Evolutionary conservation across 345 rosid species (phyloP).

Genomic region (Boechera retrofracta): DNA sequence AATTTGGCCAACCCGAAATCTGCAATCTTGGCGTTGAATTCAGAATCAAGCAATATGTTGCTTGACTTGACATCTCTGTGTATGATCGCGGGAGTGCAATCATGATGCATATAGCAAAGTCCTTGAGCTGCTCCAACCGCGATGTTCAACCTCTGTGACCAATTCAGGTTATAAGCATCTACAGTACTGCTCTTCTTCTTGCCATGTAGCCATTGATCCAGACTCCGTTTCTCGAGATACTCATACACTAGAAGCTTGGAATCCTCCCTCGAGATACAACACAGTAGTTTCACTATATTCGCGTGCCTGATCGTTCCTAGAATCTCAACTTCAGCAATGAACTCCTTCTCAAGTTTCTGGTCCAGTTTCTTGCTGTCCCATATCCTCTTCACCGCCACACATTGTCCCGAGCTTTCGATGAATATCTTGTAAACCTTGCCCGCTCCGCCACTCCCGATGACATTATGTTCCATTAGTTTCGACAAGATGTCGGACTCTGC

Average conservation of each 20-base stretch:
- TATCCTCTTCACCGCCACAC: conserved; percentile 89
- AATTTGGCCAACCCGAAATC: conserved; percentile 94
- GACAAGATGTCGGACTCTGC: conserved; percentile 62
- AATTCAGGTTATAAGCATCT: conserved; percentile 45
- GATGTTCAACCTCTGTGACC: conserved; percentile 77
- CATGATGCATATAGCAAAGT: conserved; percentile 90
- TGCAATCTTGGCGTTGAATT: conserved; percentile 75
- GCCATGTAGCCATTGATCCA: conserved; percentile 86
- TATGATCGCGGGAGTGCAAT: conserved; percentile 69
- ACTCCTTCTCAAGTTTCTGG: conserved; percentile 69
- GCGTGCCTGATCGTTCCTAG: conserved; percentile 78
- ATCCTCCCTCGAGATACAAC: conserved; percentile 83
- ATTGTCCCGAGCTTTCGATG: conserved; percentile 50
- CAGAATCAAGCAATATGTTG: conserved; percentile 78
- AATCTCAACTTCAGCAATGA: conserved; percentile 77
- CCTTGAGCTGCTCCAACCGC: conserved; percentile 91
- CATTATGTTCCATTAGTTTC: conserved; percentile 67
- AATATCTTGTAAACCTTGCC: conserved; percentile 78
- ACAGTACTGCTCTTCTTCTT: conserved; percentile 47
- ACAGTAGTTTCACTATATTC: conserved; percentile 80
- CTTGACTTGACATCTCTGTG: conserved; percentile 94
- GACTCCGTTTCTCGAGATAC: conserved; percentile 84
- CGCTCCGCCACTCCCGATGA: conserved; percentile 91
- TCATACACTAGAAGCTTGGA: conserved; percentile 94
- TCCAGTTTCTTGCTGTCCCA: conserved; percentile 63